phyloP scores from a whole-genome alignment of 2,329 filamentous ascomycete species.

The Didymellaceae sp. region DNA sequence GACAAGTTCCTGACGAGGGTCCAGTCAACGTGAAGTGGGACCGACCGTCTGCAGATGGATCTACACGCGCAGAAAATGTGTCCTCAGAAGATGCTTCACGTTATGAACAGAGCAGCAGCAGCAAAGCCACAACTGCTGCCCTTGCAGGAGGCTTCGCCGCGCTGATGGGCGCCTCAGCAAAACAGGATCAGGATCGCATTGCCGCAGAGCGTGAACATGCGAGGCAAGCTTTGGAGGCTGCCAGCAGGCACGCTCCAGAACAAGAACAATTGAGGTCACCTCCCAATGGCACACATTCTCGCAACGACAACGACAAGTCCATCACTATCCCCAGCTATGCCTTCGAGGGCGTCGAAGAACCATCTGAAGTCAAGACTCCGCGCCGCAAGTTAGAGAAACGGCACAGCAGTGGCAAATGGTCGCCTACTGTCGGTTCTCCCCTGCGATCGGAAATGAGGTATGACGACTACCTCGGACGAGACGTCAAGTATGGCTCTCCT shows the following conservation, averaged over 20 bases:
- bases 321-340: constrained; percentile 41
- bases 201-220: constrained; percentile 38
- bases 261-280: constrained; percentile 21
- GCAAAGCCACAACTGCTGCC: constrained; percentile 29
- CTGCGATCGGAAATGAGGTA: constrained; percentile 54
- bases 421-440: constrained; percentile 52
- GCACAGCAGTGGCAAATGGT: constrained; percentile 50
- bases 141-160: constrained; percentile 44
- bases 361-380: constrained; percentile 47
- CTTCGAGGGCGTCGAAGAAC: constrained; percentile 44
- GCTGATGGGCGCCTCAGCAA: constrained; percentile 39
- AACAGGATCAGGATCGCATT: constrained; percentile 45
- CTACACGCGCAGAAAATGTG: neutral
- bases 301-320: constrained; percentile 23
- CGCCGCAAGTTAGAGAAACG: constrained; percentile 58
- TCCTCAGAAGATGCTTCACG: constrained; percentile 15
- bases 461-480: constrained; percentile 51
- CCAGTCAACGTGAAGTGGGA: constrained; percentile 11
- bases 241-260: constrained; percentile 22
- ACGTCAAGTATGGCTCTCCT: constrained; percentile 5
- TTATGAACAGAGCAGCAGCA: constrained; percentile 21
- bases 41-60: neutral
- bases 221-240: constrained; percentile 33
- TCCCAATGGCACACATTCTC: constrained; percentile 26
- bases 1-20: constrained; percentile 5